Conservation (phyloP, 208 protist genomes). For the Trypanosoma vivax region DNA sequence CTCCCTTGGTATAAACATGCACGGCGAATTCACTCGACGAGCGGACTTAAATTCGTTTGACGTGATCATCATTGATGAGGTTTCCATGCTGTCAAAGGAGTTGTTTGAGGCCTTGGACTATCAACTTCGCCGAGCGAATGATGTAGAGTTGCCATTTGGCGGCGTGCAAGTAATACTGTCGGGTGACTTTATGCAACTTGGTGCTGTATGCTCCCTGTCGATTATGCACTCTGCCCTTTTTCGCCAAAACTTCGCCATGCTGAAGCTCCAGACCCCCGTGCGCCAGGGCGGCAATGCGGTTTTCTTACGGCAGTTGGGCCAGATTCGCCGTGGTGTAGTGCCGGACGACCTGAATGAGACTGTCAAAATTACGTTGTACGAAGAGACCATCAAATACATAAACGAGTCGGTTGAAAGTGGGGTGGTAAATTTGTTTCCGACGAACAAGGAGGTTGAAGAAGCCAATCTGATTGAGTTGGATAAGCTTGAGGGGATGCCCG, state of each 20-base stretch:
- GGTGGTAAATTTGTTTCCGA: slow-evolving; percentile 79
- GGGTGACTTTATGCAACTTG: slow-evolving; percentile 90
- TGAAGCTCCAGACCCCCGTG: slow-evolving; percentile 63
- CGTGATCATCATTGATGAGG: slow-evolving; percentile 91
- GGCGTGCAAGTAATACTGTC: slow-evolving; percentile 90
- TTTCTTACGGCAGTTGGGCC: slow-evolving; percentile 63
- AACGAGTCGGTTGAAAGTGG: slow-evolving; percentile 9
- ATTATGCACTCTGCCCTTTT: slow-evolving; percentile 71
- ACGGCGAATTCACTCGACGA: slow-evolving; percentile 61
- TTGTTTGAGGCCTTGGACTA: slow-evolving; percentile 80
- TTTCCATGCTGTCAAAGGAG: slow-evolving; percentile 82
- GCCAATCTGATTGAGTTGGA: slow-evolving; percentile 61
- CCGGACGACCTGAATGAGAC: slow-evolving; percentile 55
- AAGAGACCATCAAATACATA: not conserved
- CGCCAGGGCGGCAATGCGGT: slow-evolving; percentile 39
- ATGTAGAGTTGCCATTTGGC: slow-evolving; percentile 79
- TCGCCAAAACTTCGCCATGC: slow-evolving; percentile 68
- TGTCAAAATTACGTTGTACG: slow-evolving; percentile 35
- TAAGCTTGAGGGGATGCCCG: slow-evolving; percentile 51
- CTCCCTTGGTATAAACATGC: slow-evolving; percentile 76
- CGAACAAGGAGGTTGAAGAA: slow-evolving; percentile 60
- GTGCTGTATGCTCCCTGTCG: slow-evolving; percentile 48
- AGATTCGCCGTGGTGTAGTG: slow-evolving; percentile 67
- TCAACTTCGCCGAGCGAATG: slow-evolving; percentile 69
- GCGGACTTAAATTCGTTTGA: slow-evolving; percentile 70